Conservation (phyloP, 139 green algal genomes). For the Tetradesmus obliquus region DNA sequence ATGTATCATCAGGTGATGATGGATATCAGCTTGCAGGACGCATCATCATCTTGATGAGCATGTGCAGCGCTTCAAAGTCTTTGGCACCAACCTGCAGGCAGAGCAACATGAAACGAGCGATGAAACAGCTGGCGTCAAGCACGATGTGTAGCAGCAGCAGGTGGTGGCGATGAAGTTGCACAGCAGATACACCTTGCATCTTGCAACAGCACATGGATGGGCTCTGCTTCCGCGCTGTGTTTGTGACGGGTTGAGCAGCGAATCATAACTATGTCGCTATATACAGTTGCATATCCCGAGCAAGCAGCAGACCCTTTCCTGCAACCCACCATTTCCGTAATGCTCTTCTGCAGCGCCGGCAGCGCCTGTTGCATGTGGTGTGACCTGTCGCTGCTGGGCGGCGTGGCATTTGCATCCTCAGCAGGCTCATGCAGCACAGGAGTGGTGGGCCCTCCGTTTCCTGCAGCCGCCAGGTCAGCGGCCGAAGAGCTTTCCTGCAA, state of each 20-base stretch:
- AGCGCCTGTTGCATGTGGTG: conserved; percentile 10
- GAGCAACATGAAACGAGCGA: not conserved
- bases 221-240: too few relatives aligned
- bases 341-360: not conserved
- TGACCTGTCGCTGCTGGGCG: not conserved
- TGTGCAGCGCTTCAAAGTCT: not conserved
- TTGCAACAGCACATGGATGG: not conserved
- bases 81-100: conserved; percentile 4
- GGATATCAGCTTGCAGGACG: not conserved
- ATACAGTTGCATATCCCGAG: not conserved
- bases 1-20: not conserved
- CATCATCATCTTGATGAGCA: not conserved
- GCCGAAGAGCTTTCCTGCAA: not conserved
- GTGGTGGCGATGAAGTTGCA: not conserved
- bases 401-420: not conserved
- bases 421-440: not conserved
- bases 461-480: not conserved
- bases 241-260: too few relatives aligned
- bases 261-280: not conserved
- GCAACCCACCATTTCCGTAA: not conserved
- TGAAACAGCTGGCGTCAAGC: too few relatives aligned
- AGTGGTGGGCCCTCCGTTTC: not conserved
- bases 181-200: not conserved
- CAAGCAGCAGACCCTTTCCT: not conserved
- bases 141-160: too few relatives aligned